A percentile compares a stretch with the other conserved stretches of the same genome.
These are phyloP conservation scores for Penicillium brasilianum DNA, from an alignment of 2,329 filamentous ascomycete genomes.

Conservation along the genomic window DNA sequence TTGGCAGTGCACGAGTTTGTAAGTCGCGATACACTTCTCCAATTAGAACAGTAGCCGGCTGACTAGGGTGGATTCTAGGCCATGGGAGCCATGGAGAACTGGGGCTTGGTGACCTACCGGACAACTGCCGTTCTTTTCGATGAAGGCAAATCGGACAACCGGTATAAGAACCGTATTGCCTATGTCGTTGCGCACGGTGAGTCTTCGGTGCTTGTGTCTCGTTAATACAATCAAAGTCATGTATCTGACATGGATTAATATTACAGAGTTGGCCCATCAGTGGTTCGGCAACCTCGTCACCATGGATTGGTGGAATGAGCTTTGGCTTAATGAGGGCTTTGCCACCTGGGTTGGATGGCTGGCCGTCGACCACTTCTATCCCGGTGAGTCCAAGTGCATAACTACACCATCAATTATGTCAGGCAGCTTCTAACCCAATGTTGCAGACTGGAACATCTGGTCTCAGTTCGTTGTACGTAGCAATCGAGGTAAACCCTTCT, in stretches of 20 bases:
- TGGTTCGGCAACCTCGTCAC: slow-evolving; percentile 96
- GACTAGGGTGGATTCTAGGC: slow-evolving; percentile 49
- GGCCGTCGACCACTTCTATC: slow-evolving; percentile 87
- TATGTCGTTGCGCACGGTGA: slow-evolving; percentile 90
- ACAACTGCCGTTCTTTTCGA: slow-evolving; percentile 97
- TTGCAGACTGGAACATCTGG: slow-evolving; percentile 91
- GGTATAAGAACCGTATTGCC: slow-evolving; percentile 90
- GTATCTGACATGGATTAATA: neutral
- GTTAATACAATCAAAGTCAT: neutral
- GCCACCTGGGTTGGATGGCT: slow-evolving; percentile 98
- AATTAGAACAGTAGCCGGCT: slow-evolving; percentile 29
- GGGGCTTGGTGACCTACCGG: slow-evolving; percentile 94
- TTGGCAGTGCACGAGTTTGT: slow-evolving; percentile 93
- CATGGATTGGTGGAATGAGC: slow-evolving; percentile 95
- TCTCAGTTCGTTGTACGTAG: slow-evolving; percentile 83
- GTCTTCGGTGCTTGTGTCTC: slow-evolving; percentile 10
- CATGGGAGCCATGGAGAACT: slow-evolving; percentile 88
- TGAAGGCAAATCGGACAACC: slow-evolving; percentile 84
- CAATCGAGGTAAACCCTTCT: slow-evolving; percentile 57
- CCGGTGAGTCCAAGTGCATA: slow-evolving; percentile 53
- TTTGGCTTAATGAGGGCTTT: slow-evolving; percentile 95
- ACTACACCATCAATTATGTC: neutral
- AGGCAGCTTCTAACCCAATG: slow-evolving; percentile 29
- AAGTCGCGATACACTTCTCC: slow-evolving; percentile 36
- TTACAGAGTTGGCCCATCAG: slow-evolving; percentile 82